Percentiles rank a stretch among this genome's conserved stretches.
phyloP scores from a whole-genome alignment of 2,329 filamentous ascomycete genomes.

The Albifimbria verrucaria region DNA sequence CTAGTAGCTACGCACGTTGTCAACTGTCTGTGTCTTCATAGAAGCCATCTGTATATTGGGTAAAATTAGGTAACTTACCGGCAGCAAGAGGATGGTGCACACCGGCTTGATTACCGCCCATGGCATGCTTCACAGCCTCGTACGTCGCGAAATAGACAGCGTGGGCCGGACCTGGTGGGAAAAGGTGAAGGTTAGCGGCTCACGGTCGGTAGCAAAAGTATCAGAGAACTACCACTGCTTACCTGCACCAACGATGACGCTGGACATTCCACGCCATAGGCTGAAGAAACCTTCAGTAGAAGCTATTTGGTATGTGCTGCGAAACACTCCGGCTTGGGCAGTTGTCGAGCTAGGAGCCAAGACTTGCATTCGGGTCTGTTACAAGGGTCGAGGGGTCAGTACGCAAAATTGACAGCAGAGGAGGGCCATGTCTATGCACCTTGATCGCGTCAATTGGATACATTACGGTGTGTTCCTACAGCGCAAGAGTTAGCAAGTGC shows the following conservation, averaged over 20 bases:
- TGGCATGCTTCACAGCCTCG: slow-evolving; percentile 92
- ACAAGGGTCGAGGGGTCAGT: slow-evolving; percentile 12
- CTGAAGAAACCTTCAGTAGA: slow-evolving; percentile 84
- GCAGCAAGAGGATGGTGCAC: slow-evolving; percentile 91
- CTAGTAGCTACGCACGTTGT: slow-evolving; percentile 64
- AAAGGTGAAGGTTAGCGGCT: slow-evolving; percentile 1
- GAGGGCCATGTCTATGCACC: slow-evolving; percentile 47
- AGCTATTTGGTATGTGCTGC: slow-evolving; percentile 90
- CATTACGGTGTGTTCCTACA: slow-evolving; percentile 96
- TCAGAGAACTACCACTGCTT: slow-evolving; percentile 31
- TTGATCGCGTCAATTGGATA: slow-evolving; percentile 98
- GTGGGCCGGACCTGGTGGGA: slow-evolving; percentile 78
- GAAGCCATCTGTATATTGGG: background rate
- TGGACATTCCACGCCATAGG: slow-evolving; percentile 94
- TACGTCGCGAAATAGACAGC: slow-evolving; percentile 99
- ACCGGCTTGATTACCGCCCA: slow-evolving; percentile 85
- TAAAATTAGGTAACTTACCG: slow-evolving; percentile 50
- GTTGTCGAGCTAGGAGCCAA: slow-evolving; percentile 77
- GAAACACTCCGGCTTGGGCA: slow-evolving; percentile 85
- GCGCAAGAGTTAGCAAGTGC: slow-evolving; percentile 1
- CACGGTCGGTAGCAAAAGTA: too few species aligned
- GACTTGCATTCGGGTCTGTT: slow-evolving; percentile 95
- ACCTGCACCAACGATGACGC: slow-evolving; percentile 94
- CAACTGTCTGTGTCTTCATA: slow-evolving; percentile 9
- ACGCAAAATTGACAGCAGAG: background rate